phyloP scores from a whole-genome alignment of 2,329 filamentous ascomycete species.

The Fusarium liriodendri region DNA sequence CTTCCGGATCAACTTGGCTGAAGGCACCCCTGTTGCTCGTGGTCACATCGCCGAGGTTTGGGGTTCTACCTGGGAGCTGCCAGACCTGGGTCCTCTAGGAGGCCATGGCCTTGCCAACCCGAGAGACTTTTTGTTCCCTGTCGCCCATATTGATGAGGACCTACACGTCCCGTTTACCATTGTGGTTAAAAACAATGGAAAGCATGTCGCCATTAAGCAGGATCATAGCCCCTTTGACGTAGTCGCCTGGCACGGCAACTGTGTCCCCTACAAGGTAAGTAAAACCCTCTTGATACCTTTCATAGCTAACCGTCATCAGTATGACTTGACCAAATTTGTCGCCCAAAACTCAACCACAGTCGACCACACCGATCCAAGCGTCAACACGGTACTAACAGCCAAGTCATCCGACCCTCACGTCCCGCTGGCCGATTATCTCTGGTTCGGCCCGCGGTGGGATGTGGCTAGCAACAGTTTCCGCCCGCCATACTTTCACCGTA shows the following conservation, averaged over 20 bases:
- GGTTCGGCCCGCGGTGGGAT: conserved; percentile 7
- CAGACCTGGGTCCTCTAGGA: conserved; percentile 7
- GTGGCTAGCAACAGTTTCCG: conserved; percentile 15
- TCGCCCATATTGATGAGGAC: conserved; percentile 10
- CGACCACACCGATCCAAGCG: conserved; percentile 15
- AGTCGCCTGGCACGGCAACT: conserved; percentile 23
- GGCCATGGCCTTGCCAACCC: conserved; percentile 20
- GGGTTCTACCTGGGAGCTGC: conserved; percentile 18
- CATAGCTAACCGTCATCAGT: not conserved
- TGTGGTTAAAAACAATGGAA: conserved; percentile 16
- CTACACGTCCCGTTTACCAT: not conserved
- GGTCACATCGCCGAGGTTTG: conserved; percentile 15
- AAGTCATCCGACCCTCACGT: conserved; percentile 8
- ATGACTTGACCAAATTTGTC: conserved; percentile 20
- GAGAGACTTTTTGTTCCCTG: conserved; percentile 12
- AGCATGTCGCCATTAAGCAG: conserved; percentile 14
- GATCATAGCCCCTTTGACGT: conserved; percentile 26
- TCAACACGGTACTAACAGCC: conserved; percentile 18
- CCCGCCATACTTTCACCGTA: conserved; percentile 4
- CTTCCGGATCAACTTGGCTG: not conserved
- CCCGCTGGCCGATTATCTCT: conserved; percentile 4
- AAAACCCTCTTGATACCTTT: not conserved
- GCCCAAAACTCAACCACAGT: conserved; percentile 11
- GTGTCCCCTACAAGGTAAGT: conserved; percentile 19
- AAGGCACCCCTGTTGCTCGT: not conserved